Percentiles rank a stretch among this genome's conserved stretches.
Conservation (phyloP, 805 yeast genomes). For the Danielia reshetovae region DNA sequence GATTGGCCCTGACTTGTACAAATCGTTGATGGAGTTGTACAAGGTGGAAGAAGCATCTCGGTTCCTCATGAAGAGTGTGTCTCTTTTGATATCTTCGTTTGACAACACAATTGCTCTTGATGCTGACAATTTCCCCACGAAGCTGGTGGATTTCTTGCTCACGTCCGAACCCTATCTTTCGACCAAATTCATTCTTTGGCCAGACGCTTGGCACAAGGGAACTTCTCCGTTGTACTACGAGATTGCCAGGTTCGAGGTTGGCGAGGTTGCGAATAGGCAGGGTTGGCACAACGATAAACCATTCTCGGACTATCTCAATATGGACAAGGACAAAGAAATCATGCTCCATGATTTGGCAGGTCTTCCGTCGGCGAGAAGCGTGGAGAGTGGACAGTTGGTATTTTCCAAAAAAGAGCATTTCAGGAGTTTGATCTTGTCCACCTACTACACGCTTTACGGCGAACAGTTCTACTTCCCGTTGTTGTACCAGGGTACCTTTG, state of each 20-base stretch:
- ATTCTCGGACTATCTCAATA: constrained; percentile 19
- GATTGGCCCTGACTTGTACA: constrained; percentile 48
- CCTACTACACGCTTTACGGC: constrained; percentile 34
- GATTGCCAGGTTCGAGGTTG: constrained; percentile 13
- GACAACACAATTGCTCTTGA: constrained; percentile 44
- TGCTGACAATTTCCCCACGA: constrained; percentile 44
- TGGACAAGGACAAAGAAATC: constrained; percentile 14
- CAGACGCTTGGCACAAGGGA: constrained; percentile 22
- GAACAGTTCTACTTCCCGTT: constrained; percentile 25
- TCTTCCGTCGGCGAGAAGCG: constrained; percentile 24
- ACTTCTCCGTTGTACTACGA: constrained; percentile 21
- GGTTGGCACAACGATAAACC: constrained; percentile 26
- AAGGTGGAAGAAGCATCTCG: constrained; percentile 22
- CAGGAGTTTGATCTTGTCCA: constrained; percentile 25
- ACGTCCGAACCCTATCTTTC: constrained; percentile 14
- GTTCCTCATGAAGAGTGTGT: constrained; percentile 40
- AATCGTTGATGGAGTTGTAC: neutral
- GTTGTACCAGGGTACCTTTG: constrained; percentile 34
- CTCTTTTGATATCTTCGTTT: constrained; percentile 44
- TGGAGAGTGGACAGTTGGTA: constrained; percentile 36
- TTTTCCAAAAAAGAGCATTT: constrained; percentile 32
- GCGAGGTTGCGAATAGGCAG: constrained; percentile 21
- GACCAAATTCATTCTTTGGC: constrained; percentile 19
- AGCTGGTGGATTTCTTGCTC: constrained; percentile 35
- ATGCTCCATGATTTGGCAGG: constrained; percentile 33